Evolutionary conservation across 2,329 filamentous ascomycete species (phyloP).

Genomic region (Geoglossum cookeanum): DNA sequence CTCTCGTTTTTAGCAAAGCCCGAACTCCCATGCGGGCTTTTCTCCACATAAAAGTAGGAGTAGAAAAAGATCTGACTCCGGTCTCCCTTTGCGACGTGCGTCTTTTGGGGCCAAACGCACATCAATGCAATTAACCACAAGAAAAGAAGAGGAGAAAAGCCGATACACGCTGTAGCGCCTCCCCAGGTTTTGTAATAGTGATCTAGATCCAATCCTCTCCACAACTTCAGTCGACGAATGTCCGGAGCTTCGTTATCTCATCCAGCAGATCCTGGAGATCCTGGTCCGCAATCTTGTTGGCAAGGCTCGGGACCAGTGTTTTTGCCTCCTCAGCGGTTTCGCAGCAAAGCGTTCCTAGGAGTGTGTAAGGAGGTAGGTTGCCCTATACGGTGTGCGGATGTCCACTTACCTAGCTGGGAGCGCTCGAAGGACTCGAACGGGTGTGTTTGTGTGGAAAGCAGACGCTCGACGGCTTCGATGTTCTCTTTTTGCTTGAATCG

Average conservation of each 20-base stretch:
- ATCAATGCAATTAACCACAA: background rate
- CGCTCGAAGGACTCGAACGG: constrained; percentile 74
- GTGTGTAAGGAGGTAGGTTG: background rate
- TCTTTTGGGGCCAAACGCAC: background rate
- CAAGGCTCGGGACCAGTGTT: constrained; percentile 75
- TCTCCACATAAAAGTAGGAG: too few relatives aligned
- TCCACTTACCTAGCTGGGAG: constrained; percentile 55
- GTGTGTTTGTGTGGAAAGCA: constrained; percentile 60
- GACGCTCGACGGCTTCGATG: constrained; percentile 78
- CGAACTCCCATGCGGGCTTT: background rate
- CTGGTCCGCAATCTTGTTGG: constrained; percentile 77
- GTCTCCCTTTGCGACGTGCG: background rate
- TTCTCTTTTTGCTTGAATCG: constrained; percentile 93
- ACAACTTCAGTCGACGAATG: constrained; percentile 9
- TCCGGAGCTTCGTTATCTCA: constrained; percentile 67
- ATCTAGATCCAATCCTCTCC: background rate
- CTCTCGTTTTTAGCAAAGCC: background rate
- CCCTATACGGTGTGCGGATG: background rate
- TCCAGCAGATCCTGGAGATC: constrained; percentile 76
- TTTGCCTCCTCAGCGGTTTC: constrained; percentile 90
- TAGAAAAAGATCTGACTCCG: background rate
- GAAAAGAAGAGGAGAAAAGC: background rate
- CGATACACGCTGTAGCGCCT: too few relatives aligned
- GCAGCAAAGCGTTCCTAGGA: constrained; percentile 69
- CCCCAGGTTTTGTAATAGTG: background rate